Percentiles rank a stretch among this genome's conserved stretches.
Evolutionary conservation across 202 grass and related monocot species (phyloP).

Genomic region (Schoenoplectus tabernaemontani): DNA sequence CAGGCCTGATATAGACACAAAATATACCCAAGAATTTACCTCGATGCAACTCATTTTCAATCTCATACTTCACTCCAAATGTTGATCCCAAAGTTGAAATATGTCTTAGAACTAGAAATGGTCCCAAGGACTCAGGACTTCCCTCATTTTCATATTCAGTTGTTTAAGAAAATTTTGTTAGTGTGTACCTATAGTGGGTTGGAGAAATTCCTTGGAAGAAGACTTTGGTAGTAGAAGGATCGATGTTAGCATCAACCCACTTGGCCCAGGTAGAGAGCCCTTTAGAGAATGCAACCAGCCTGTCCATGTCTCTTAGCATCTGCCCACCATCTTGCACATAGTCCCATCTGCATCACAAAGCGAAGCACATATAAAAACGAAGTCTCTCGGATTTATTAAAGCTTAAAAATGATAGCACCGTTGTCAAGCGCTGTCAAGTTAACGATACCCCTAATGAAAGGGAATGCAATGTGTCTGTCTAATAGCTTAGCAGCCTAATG

Average conservation of each 20-base stretch:
- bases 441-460: too few species aligned
- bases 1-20: slow-evolving; percentile 30
- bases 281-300: slow-evolving; percentile 79
- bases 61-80: too few species aligned
- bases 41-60: too few species aligned
- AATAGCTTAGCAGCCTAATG: background rate
- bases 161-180: background rate
- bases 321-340: slow-evolving; percentile 60
- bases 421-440: too few species aligned
- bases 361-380: too few species aligned
- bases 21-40: too few species aligned
- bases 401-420: too few species aligned
- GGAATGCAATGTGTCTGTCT: background rate
- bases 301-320: slow-evolving; percentile 77
- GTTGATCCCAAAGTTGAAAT: too few species aligned
- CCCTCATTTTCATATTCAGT: too few species aligned
- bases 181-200: slow-evolving; percentile 69
- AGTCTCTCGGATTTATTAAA: too few species aligned
- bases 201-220: slow-evolving; percentile 95
- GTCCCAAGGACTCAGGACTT: too few species aligned
- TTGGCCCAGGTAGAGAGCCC: slow-evolving; percentile 79
- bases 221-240: slow-evolving; percentile 59
- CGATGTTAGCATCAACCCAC: slow-evolving; percentile 76
- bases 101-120: too few species aligned
- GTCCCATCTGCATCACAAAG: slow-evolving; percentile 57